A percentile compares a stretch with the other conserved stretches of the same genome.
Evolutionary conservation across 2,329 filamentous ascomycete species (phyloP).

Genomic region (Tolypocladium sp.): DNA sequence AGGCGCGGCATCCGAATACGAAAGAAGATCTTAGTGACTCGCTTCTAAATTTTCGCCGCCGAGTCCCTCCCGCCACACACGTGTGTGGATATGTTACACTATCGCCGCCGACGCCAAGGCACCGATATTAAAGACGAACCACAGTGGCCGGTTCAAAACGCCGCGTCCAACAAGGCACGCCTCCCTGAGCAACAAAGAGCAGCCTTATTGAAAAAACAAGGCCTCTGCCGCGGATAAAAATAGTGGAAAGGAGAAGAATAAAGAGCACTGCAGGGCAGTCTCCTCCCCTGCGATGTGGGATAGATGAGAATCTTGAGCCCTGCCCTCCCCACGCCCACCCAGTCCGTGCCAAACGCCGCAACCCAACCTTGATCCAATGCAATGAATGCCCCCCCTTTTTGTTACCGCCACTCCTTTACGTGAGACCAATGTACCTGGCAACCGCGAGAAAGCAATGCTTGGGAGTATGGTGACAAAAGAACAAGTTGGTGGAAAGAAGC

Average conservation of each 20-base stretch:
- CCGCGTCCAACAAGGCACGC: constrained; percentile 1
- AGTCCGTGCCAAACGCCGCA: constrained; percentile 4
- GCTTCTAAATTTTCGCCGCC: neutral
- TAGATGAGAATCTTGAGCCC: neutral
- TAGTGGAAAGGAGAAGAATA: neutral
- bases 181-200: neutral
- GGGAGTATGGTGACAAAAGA: neutral
- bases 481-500: neutral
- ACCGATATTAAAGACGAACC: neutral
- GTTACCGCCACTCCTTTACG: neutral
- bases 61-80: neutral
- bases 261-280: neutral
- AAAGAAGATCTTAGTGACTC: neutral
- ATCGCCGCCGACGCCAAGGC: neutral
- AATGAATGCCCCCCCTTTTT: neutral
- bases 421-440: neutral
- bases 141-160: constrained; percentile 3
- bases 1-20: neutral
- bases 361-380: constrained; percentile 3
- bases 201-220: neutral
- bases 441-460: neutral
- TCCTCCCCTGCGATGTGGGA: neutral
- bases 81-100: neutral
- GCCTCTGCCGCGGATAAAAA: neutral
- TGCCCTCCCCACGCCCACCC: neutral